A percentile compares a stretch with the other conserved stretches of the same genome.
Conservation (phyloP, 805 yeast species). For the Zygosaccharomyces rouxii region DNA sequence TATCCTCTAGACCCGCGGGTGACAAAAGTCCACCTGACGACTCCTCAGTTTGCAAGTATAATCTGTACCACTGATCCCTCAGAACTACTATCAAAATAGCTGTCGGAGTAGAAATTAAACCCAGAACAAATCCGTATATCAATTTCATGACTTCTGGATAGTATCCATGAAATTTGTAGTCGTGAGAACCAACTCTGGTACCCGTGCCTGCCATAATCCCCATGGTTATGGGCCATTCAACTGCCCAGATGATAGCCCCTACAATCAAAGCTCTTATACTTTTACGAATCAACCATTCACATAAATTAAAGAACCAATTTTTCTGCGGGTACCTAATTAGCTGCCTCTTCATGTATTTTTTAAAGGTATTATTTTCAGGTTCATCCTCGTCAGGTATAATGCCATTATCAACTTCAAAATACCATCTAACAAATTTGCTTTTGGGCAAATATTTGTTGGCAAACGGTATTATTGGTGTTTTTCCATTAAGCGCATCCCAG, state of each 20-base stretch:
- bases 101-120: conserved; percentile 19
- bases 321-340: conserved; percentile 13
- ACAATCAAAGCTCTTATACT: conserved; percentile 16
- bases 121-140: conserved; percentile 21
- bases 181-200: conserved; percentile 15
- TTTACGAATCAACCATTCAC: conserved; percentile 19
- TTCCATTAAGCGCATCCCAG: conserved; percentile 18
- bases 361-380: conserved; percentile 3
- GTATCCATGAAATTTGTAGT: conserved; percentile 20
- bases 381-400: conserved; percentile 6
- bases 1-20: not conserved
- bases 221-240: conserved; percentile 29
- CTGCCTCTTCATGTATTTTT: conserved; percentile 10
- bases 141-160: conserved; percentile 24
- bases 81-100: conserved; percentile 16
- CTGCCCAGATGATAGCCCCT: conserved; percentile 16
- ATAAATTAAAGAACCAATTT: conserved; percentile 12
- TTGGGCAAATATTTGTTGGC: not conserved
- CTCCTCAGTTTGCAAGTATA: conserved; percentile 1
- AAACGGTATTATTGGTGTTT: conserved; percentile 13
- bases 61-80: conserved; percentile 17
- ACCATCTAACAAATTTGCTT: conserved; percentile 10
- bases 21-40: not conserved
- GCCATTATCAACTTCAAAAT: conserved; percentile 18
- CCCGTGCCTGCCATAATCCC: conserved; percentile 26